These are phyloP conservation scores for Mortierella sp. DNA, from an alignment of 371 early-diverging fungal species.

Conservation along the genomic window DNA sequence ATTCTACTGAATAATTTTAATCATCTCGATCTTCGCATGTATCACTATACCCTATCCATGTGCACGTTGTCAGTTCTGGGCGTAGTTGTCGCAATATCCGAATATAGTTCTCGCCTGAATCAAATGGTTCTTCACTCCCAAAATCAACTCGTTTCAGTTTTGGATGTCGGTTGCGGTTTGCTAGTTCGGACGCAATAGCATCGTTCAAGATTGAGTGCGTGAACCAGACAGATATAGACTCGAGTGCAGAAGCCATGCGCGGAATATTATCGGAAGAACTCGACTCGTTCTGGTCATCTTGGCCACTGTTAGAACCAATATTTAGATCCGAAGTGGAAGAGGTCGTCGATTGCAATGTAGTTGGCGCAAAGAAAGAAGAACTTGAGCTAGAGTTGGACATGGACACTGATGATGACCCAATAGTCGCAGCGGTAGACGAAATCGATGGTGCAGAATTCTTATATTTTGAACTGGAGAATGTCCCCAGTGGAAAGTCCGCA, in stretches of 20 bases:
- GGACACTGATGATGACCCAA: constrained; percentile 15
- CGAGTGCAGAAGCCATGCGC: constrained; percentile 24
- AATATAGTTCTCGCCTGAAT: constrained; percentile 24
- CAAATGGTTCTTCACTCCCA: constrained; percentile 50
- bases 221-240: constrained; percentile 43
- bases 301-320: not conserved
- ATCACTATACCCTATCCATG: constrained; percentile 39
- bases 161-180: constrained; percentile 33
- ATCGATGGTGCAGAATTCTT: constrained; percentile 16
- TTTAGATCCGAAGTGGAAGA: not conserved
- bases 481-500: constrained; percentile 35
- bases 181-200: constrained; percentile 30
- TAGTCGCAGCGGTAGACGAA: constrained; percentile 24
- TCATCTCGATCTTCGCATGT: constrained; percentile 43
- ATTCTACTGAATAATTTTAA: not conserved
- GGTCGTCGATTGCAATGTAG: constrained; percentile 8
- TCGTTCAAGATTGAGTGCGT: constrained; percentile 40
- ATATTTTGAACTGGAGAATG: constrained; percentile 16
- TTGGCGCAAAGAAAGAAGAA: constrained; percentile 5
- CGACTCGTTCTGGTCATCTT: constrained; percentile 4
- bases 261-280: not conserved
- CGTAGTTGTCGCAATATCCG: constrained; percentile 15
- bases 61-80: constrained; percentile 18
- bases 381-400: constrained; percentile 17
- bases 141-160: constrained; percentile 33